Conservation (phyloP, 345 rosid genomes). For the Toxicodendron radicans region DNA sequence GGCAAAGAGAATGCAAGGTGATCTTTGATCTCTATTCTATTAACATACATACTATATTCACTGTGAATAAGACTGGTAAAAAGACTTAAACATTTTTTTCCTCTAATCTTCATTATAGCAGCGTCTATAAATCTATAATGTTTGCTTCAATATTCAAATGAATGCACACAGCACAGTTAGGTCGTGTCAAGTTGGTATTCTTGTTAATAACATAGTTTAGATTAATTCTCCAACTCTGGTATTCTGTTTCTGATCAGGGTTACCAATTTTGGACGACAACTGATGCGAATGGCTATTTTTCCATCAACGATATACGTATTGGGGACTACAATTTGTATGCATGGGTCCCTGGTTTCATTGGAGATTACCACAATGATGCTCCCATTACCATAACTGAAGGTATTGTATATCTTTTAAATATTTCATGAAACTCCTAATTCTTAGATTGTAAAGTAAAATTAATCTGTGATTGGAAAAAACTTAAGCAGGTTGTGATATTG, state of each 20-base stretch:
- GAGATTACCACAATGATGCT: slow-evolving; percentile 54
- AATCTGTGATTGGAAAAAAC: not conserved
- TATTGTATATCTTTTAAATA: slow-evolving; percentile 6
- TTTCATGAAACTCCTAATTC: not conserved
- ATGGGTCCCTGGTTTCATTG: slow-evolving; percentile 68
- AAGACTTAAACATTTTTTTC: too few species aligned
- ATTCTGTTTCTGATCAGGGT: slow-evolving; percentile 31
- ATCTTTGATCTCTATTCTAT: not conserved
- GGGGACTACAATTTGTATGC: slow-evolving; percentile 76
- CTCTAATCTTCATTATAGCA: too few species aligned
- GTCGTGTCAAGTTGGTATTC: not conserved
- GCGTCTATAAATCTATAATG: too few species aligned
- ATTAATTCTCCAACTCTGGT: not conserved
- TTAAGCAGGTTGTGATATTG: slow-evolving; percentile 48
- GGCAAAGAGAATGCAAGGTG: slow-evolving; percentile 85
- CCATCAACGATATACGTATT: slow-evolving; percentile 38
- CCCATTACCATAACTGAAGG: slow-evolving; percentile 54
- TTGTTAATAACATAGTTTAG: not conserved
- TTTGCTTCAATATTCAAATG: too few species aligned
- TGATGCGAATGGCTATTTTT: slow-evolving; percentile 56
- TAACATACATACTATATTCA: too few species aligned
- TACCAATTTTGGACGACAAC: slow-evolving; percentile 83
- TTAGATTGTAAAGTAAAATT: not conserved
- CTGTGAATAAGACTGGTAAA: too few species aligned
- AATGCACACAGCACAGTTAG: too few species aligned